phyloP scores from a whole-genome alignment of 2,329 filamentous ascomycete genomes.

The Colletotrichum gloeosporioides region DNA sequence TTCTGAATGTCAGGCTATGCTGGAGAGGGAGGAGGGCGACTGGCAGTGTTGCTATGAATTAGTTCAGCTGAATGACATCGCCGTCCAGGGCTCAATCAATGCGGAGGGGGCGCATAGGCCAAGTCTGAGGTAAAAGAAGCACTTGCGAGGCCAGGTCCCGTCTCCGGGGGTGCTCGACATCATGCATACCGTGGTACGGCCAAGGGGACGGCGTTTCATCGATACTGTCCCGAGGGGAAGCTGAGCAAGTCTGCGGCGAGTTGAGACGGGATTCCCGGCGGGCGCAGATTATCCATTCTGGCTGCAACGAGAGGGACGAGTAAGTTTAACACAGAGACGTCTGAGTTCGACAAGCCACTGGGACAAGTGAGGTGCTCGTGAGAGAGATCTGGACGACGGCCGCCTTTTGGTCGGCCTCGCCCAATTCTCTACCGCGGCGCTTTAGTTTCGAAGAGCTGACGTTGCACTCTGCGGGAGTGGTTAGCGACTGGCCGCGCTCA shows the following conservation, averaged over 20 bases:
- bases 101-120: not conserved
- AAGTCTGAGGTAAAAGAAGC: slow-evolving; percentile 3
- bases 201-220: slow-evolving; percentile 10
- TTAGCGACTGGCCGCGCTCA: not conserved
- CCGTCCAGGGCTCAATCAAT: not conserved
- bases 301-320: not conserved
- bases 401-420: not conserved
- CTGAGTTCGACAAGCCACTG: not conserved
- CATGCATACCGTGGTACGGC: slow-evolving; percentile 12
- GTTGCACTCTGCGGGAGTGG: not conserved
- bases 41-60: not conserved
- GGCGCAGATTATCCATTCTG: slow-evolving; percentile 2
- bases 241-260: not conserved
- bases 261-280: slow-evolving; percentile 13
- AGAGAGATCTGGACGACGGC: not conserved
- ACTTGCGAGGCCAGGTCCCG: not conserved
- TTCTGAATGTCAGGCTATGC: not conserved
- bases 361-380: not conserved
- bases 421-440: not conserved
- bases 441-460: not conserved
- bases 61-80: not conserved
- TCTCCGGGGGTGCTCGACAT: not conserved
- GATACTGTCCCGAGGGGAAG: slow-evolving; percentile 3
- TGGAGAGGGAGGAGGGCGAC: not conserved
- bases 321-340: not conserved